Evolutionary conservation across 2,329 filamentous ascomycete genomes (phyloP).

Genomic region (Dactylellina parvicollis): DNA sequence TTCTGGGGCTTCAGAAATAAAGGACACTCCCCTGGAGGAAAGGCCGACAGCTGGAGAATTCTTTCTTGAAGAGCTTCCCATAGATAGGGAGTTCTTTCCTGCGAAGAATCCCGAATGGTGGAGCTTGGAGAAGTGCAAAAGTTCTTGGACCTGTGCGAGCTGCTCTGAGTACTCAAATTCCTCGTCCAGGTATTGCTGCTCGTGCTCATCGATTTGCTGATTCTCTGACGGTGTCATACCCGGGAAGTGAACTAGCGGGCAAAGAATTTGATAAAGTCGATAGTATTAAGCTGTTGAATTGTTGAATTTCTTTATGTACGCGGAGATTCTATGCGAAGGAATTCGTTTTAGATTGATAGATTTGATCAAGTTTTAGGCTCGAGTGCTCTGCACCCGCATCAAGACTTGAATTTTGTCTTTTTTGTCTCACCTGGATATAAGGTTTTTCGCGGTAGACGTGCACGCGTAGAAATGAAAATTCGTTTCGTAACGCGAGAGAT

Average conservation of each 20-base stretch:
- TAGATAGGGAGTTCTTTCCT: not conserved
- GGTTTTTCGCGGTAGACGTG: not conserved
- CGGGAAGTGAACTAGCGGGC: not conserved
- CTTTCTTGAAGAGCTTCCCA: not conserved
- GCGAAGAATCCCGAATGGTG: conserved; percentile 6
- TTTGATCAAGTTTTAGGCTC: not conserved
- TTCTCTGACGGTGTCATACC: conserved; percentile 19
- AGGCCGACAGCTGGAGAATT: not conserved
- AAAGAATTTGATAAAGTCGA: too few relatives aligned
- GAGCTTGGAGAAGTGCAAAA: conserved; percentile 17
- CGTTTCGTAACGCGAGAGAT: too few relatives aligned
- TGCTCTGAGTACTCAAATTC: conserved; percentile 15
- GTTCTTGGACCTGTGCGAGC: conserved; percentile 12
- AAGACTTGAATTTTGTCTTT: not conserved
- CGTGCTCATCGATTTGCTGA: not conserved
- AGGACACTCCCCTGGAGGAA: not conserved
- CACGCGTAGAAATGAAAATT: conserved; percentile 1
- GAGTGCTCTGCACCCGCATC: not conserved
- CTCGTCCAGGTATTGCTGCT: conserved; percentile 8
- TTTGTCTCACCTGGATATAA: not conserved
- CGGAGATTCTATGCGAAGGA: not conserved
- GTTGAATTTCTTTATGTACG: too few relatives aligned
- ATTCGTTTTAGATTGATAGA: not conserved
- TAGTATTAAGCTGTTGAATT: too few relatives aligned
- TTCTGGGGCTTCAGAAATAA: not conserved